Percentiles rank a stretch among this genome's conserved stretches.
Evolutionary conservation across 2,329 filamentous ascomycete species (phyloP).

Genomic region (Sporothrix pseudoabietina): DNA sequence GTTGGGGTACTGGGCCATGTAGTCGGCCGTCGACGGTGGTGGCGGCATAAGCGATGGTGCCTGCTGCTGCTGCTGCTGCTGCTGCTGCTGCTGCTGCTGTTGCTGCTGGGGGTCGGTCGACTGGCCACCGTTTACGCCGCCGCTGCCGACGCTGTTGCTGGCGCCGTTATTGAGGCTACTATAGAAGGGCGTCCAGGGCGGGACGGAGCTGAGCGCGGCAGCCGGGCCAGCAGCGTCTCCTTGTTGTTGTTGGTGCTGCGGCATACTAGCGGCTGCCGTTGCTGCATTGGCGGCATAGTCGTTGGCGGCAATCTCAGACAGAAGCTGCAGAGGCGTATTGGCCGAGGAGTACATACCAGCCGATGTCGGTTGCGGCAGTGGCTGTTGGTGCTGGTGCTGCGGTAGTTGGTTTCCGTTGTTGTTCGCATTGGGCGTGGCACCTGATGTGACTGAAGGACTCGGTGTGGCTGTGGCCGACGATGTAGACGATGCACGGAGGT

Average conservation of each 20-base stretch:
- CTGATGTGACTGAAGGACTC: constrained; percentile 10
- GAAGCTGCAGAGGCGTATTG: constrained; percentile 58
- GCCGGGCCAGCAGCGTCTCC: not conserved
- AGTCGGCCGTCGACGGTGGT: constrained; percentile 37
- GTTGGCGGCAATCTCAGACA: constrained; percentile 60
- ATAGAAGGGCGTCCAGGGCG: constrained; percentile 30
- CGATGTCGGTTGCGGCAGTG: not conserved
- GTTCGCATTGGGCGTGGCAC: constrained; percentile 28
- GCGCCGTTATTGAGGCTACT: constrained; percentile 11
- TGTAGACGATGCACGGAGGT: constrained; percentile 33
- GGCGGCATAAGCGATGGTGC: constrained; percentile 17
- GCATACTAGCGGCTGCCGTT: constrained; percentile 29
- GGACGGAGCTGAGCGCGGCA: not conserved
- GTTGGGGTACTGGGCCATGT: constrained; percentile 40
- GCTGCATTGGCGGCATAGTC: constrained; percentile 39
- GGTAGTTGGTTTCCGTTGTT: constrained; percentile 24
- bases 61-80: constrained; percentile 33
- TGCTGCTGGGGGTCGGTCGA: not conserved
- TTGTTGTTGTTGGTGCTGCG: constrained; percentile 38
- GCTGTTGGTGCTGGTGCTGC: not conserved
- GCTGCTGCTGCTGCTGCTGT: constrained; percentile 33
- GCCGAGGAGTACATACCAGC: constrained; percentile 39
- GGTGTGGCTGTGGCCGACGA: constrained; percentile 10
- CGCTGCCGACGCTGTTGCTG: not conserved
- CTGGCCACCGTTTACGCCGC: constrained; percentile 28